phyloP scores from a whole-genome alignment of 2,329 filamentous ascomycete species.

The Hymenoscyphus scutula region DNA sequence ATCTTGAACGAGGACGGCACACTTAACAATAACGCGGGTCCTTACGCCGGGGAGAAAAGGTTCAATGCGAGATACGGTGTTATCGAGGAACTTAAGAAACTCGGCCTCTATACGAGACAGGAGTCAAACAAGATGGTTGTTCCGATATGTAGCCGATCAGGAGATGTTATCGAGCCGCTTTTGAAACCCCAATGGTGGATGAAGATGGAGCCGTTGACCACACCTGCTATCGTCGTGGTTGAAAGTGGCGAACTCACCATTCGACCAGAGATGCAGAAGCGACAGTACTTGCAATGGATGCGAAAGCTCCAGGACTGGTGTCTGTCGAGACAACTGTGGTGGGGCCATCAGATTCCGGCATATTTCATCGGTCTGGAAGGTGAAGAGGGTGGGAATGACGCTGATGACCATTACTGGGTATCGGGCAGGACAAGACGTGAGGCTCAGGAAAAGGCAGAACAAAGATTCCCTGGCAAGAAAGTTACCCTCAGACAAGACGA shows the following conservation, averaged over 20 bases:
- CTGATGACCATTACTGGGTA: slow-evolving; percentile 69
- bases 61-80: slow-evolving; percentile 86
- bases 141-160: slow-evolving; percentile 77
- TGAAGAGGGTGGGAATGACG: slow-evolving; percentile 46
- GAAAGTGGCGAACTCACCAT: slow-evolving; percentile 79
- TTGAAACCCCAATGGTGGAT: slow-evolving; percentile 98
- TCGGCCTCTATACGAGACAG: slow-evolving; percentile 84
- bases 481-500: slow-evolving; percentile 79
- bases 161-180: slow-evolving; percentile 87
- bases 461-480: slow-evolving; percentile 73
- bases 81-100: slow-evolving; percentile 75
- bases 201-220: slow-evolving; percentile 76
- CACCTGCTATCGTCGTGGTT: slow-evolving; percentile 75
- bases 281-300: slow-evolving; percentile 83
- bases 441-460: slow-evolving; percentile 73
- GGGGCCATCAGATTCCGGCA: slow-evolving; percentile 88
- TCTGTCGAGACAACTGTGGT: slow-evolving; percentile 87
- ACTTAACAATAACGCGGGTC: slow-evolving; percentile 77
- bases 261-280: slow-evolving; percentile 73
- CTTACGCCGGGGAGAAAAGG: slow-evolving; percentile 79
- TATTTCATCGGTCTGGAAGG: slow-evolving; percentile 80
- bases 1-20: slow-evolving; percentile 86
- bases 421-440: slow-evolving; percentile 73
- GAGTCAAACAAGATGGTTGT: slow-evolving; percentile 92
- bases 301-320: slow-evolving; percentile 87